Evolutionary conservation across 2,329 filamentous ascomycete species (phyloP).

Genomic region (Zarea fungicola): DNA sequence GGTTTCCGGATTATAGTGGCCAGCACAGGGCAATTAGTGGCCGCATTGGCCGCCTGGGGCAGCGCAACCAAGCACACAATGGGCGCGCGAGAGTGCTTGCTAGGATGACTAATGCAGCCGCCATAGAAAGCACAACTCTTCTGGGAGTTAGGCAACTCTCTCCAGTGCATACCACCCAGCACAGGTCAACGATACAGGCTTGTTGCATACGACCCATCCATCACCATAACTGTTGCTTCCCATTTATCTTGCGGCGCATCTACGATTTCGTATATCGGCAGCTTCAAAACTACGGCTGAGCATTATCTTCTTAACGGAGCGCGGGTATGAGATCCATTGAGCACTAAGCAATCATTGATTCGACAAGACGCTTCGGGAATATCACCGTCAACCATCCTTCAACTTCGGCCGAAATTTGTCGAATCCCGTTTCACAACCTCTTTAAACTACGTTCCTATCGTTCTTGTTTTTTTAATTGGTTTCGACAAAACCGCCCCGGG

Average conservation of each 20-base stretch:
- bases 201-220: background rate
- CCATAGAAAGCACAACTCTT: slow-evolving; percentile 13
- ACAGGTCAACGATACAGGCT: slow-evolving; percentile 4
- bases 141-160: slow-evolving; percentile 12
- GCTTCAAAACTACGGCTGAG: background rate
- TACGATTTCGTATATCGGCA: background rate
- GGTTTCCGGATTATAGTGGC: too few relatives aligned
- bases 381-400: background rate
- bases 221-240: too few relatives aligned
- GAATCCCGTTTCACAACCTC: too few relatives aligned
- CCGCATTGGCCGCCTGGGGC: background rate
- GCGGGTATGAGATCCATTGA: background rate
- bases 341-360: background rate
- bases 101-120: slow-evolving; percentile 14
- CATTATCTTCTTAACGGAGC: background rate
- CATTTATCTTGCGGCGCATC: too few relatives aligned
- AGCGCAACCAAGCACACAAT: background rate
- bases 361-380: background rate
- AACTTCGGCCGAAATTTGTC: background rate
- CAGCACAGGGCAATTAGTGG: background rate
- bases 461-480: too few relatives aligned
- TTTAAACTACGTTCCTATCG: too few relatives aligned
- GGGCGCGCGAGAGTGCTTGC: background rate
- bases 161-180: slow-evolving; percentile 15
- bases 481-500: too few relatives aligned